These are phyloP conservation scores for Capsella bursapastoris DNA, from an alignment of 345 rosid genomes.

Conservation along the genomic window DNA sequence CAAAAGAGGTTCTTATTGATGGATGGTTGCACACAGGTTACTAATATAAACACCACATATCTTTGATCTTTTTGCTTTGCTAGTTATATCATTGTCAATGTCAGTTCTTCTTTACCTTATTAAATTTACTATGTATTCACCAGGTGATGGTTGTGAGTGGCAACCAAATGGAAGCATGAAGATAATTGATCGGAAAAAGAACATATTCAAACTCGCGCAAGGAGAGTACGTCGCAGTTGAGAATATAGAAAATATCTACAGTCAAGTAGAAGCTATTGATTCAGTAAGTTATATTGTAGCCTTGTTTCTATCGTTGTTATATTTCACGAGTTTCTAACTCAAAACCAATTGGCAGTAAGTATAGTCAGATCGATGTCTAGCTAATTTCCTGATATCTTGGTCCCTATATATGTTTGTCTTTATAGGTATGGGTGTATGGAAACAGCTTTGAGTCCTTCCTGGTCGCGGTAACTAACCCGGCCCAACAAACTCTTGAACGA, in stretches of 20 bases:
- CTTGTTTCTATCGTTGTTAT: not conserved
- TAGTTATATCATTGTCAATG: not conserved
- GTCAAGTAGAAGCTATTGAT: constrained; percentile 61
- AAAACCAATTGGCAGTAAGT: not conserved
- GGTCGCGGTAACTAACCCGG: constrained; percentile 71
- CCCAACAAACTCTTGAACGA: constrained; percentile 59
- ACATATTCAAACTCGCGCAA: constrained; percentile 90
- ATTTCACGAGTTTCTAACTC: not conserved
- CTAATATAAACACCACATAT: not conserved
- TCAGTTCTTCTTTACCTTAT: not conserved
- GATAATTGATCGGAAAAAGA: constrained; percentile 82
- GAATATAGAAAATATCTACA: constrained; percentile 77
- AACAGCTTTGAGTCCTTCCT: constrained; percentile 84
- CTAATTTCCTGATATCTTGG: not conserved
- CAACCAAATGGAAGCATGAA: constrained; percentile 91
- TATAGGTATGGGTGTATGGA: constrained; percentile 85
- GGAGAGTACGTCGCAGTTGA: constrained; percentile 96
- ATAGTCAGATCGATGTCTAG: not conserved
- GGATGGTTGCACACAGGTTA: constrained; percentile 95
- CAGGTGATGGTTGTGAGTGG: constrained; percentile 95
- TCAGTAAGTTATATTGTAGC: constrained; percentile 49
- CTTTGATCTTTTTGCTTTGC: not conserved
- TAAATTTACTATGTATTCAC: not conserved
- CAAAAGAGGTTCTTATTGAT: constrained; percentile 75
- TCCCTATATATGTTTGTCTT: not conserved